Conservation (phyloP, 2,329 filamentous ascomycete genomes). For the Verticillium klebahnii region DNA sequence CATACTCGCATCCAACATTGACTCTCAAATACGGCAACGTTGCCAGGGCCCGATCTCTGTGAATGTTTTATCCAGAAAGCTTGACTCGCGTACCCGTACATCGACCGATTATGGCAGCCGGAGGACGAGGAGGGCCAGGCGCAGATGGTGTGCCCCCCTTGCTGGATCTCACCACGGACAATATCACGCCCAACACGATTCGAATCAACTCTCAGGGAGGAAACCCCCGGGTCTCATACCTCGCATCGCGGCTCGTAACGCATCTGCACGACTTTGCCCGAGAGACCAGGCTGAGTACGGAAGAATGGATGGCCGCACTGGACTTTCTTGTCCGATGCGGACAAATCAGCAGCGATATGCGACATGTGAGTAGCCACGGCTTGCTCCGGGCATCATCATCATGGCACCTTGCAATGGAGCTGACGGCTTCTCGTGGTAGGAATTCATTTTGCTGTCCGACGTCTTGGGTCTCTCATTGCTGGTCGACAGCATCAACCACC, state of each 20-base stretch:
- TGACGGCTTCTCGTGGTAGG: constrained; percentile 28
- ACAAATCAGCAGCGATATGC: constrained; percentile 62
- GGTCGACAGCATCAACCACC: constrained; percentile 73
- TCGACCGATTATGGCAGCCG: neutral
- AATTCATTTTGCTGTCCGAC: constrained; percentile 75
- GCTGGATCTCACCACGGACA: constrained; percentile 67
- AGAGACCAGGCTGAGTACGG: constrained; percentile 66
- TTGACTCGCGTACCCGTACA: too few relatives aligned
- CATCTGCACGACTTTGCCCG: constrained; percentile 74
- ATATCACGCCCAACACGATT: constrained; percentile 69
- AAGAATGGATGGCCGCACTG: constrained; percentile 70
- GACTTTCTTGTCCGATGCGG: constrained; percentile 65
- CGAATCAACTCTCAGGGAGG: constrained; percentile 63
- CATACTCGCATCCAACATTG: too few relatives aligned
- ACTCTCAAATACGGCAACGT: too few relatives aligned
- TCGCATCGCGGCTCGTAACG: constrained; percentile 64
- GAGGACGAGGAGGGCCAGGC: neutral
- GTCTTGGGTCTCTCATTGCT: constrained; percentile 70
- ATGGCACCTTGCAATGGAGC: neutral
- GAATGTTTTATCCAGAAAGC: too few relatives aligned
- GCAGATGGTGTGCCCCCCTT: constrained; percentile 34
- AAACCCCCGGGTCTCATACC: constrained; percentile 59
- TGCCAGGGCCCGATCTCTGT: neutral
- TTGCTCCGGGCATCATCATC: neutral
- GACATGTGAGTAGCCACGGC: constrained; percentile 46